Conservation (phyloP, 2,329 filamentous ascomycete species). For the Diaporthe citri region DNA sequence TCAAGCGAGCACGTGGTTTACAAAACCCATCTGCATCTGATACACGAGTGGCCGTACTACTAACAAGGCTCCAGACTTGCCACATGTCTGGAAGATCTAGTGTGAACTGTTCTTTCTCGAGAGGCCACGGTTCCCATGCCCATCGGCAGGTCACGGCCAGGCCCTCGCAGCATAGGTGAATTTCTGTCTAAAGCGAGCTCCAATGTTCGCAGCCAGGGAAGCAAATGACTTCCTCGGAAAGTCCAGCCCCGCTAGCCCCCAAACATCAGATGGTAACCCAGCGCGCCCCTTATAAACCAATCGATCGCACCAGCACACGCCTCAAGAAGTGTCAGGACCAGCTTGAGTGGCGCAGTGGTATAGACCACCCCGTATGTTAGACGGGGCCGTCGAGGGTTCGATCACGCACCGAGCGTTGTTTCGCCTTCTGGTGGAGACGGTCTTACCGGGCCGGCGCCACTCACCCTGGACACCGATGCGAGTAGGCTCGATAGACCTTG, state of each 20-base stretch:
- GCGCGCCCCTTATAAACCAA: neutral
- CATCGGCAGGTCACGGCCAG: neutral
- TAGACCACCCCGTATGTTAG: neutral
- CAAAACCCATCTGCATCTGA: no score
- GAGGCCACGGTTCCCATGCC: neutral
- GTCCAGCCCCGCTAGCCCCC: neutral
- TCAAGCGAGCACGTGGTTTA: neutral
- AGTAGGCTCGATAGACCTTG: neutral
- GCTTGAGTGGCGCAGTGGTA: neutral
- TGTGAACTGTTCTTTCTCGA: neutral
- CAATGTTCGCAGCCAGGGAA: neutral
- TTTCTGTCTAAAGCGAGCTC: neutral
- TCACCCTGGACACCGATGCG: neutral
- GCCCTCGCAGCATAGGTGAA: neutral
- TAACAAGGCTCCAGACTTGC: neutral
- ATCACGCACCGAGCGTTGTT: neutral
- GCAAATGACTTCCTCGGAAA: neutral
- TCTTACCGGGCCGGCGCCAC: neutral
- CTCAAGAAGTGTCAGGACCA: conserved; percentile 4
- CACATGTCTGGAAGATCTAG: neutral
- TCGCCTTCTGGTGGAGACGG: conserved; percentile 4
- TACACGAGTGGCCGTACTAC: neutral
- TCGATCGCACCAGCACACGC: neutral
- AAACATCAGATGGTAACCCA: neutral
- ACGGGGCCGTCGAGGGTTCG: neutral